Percentiles rank a stretch among this genome's conserved stretches.
Evolutionary conservation across 805 yeast genomes (phyloP).

Genomic region (Grigorovia humatica): DNA sequence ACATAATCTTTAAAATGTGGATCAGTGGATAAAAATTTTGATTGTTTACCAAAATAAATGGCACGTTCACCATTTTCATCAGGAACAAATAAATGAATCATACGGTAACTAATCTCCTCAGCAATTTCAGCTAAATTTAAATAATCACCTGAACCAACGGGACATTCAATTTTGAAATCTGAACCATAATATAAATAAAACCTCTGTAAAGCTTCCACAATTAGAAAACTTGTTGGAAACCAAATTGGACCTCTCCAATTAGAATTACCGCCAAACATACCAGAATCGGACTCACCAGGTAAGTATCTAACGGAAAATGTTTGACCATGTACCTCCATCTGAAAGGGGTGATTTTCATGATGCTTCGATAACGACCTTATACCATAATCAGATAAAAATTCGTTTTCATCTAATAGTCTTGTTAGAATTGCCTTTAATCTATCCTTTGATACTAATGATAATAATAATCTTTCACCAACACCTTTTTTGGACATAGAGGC

Average conservation of each 20-base stretch:
- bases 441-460: conserved; percentile 74
- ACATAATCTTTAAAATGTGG: conserved; percentile 64
- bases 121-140: conserved; percentile 83
- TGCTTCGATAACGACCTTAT: conserved; percentile 79
- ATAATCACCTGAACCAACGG: conserved; percentile 72
- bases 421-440: conserved; percentile 64
- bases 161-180: conserved; percentile 75
- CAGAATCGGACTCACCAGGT: conserved; percentile 85
- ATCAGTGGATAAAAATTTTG: conserved; percentile 53
- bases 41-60: conserved; percentile 58
- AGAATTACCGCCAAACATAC: conserved; percentile 92
- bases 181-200: conserved; percentile 85
- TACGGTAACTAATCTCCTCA: conserved; percentile 78
- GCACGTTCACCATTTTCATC: conserved; percentile 64
- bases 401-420: conserved; percentile 76
- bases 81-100: conserved; percentile 66
- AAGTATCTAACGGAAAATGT: conserved; percentile 62
- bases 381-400: conserved; percentile 77
- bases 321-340: conserved; percentile 74
- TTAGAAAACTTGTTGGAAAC: conserved; percentile 84
- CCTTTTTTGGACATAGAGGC: conserved; percentile 81
- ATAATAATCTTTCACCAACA: conserved; percentile 67
- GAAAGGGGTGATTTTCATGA: conserved; percentile 77
- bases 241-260: conserved; percentile 98
- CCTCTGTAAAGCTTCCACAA: conserved; percentile 80